Conservation (phyloP, 441 rosid species). For the Jatropha podagrica region DNA sequence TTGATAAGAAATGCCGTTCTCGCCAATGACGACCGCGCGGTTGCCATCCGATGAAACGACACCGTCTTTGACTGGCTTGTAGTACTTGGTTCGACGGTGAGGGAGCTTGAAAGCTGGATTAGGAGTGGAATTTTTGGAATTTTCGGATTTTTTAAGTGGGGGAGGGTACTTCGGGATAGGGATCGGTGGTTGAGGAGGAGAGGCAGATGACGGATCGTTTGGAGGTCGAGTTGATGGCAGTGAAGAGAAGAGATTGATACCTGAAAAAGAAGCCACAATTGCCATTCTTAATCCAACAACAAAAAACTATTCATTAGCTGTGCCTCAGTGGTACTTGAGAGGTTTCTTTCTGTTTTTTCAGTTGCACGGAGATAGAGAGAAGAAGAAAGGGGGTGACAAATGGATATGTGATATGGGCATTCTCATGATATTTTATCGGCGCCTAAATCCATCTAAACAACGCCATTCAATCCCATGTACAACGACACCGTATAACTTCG, state of each 20-base stretch:
- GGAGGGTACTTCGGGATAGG: constrained; percentile 57
- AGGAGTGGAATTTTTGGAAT: constrained; percentile 18
- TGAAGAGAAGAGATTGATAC: constrained; percentile 65
- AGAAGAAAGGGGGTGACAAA: neutral
- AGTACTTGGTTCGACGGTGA: constrained; percentile 63
- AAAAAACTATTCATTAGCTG: neutral
- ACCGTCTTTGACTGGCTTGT: constrained; percentile 65
- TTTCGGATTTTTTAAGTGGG: constrained; percentile 24
- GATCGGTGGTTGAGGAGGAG: constrained; percentile 22
- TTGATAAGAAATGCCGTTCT: constrained; percentile 82
- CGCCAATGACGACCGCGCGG: constrained; percentile 66
- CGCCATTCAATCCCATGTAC: neutral
- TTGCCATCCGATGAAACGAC: constrained; percentile 63
- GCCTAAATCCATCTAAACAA: neutral
- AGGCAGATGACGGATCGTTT: constrained; percentile 34
- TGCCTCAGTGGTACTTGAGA: neutral
- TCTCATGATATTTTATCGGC: neutral
- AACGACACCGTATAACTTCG: no score
- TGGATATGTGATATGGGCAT: neutral
- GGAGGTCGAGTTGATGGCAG: constrained; percentile 55
- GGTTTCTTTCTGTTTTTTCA: neutral
- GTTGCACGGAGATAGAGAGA: neutral
- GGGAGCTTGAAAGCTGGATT: constrained; percentile 63
- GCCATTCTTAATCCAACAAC: constrained; percentile 29
- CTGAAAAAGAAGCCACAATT: constrained; percentile 50